A percentile compares a stretch with the other conserved stretches of the same genome.
Conservation (phyloP, 768 basidiomycete species). For the Rhizopogon vinicolor region DNA sequence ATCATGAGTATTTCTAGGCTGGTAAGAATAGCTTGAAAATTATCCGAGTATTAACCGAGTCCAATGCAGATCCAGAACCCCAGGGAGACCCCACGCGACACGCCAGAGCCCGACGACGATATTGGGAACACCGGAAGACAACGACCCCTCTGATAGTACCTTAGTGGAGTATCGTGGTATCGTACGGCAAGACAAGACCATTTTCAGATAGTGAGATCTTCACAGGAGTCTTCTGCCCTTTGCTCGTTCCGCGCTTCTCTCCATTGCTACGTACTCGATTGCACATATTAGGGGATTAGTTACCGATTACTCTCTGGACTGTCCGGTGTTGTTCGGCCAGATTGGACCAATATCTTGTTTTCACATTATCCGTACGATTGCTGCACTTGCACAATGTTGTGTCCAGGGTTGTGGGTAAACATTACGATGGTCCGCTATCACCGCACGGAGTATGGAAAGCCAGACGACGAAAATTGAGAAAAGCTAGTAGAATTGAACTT, state of each 20-base stretch:
- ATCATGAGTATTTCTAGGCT: slow-evolving; percentile 44
- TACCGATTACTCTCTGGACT: slow-evolving; percentile 65
- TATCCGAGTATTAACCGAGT: slow-evolving; percentile 1
- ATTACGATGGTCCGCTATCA: no score
- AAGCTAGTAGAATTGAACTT: no score
- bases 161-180: slow-evolving; percentile 61
- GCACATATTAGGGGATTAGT: slow-evolving; percentile 59
- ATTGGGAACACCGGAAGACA: slow-evolving; percentile 47
- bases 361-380: no score
- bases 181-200: slow-evolving; percentile 78
- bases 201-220: slow-evolving; percentile 50
- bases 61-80: no score
- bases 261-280: slow-evolving; percentile 55
- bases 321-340: no score
- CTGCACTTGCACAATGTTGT: no score
- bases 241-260: slow-evolving; percentile 41
- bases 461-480: no score
- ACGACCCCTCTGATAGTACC: slow-evolving; percentile 66
- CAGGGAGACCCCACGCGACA: no score
- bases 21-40: slow-evolving; percentile 26
- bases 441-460: no score
- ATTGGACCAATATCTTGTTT: no score
- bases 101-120: slow-evolving; percentile 50
- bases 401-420: no score
- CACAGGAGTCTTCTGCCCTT: slow-evolving; percentile 81